Evolutionary conservation across 495 filamentous ascomycete species (phyloP).

Genomic region (Rostrohypoxylon terebratum): DNA sequence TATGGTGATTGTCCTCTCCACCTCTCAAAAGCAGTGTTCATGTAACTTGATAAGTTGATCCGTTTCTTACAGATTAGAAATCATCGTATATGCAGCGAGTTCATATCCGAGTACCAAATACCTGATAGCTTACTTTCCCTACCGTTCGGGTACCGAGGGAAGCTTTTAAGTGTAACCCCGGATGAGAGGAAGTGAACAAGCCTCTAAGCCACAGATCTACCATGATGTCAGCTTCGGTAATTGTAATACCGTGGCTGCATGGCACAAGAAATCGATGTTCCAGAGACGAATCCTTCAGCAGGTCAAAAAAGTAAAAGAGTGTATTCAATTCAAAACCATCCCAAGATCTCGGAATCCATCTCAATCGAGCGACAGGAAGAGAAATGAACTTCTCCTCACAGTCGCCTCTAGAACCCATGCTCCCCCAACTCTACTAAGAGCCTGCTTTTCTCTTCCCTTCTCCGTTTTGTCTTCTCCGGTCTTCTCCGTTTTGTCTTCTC

Average conservation of each 20-base stretch:
- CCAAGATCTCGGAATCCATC: slow-evolving; percentile 2
- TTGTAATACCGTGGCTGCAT: too few relatives aligned
- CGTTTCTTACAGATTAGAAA: background rate
- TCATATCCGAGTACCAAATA: background rate
- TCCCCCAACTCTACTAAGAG: slow-evolving; percentile 9
- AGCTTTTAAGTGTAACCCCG: background rate
- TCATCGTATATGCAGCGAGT: background rate
- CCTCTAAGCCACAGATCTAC: background rate
- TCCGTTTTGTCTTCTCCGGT: slow-evolving; percentile 15
- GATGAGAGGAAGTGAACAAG: background rate
- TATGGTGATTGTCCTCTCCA: background rate
- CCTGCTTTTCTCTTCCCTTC: slow-evolving; percentile 9
- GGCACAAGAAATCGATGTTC: background rate
- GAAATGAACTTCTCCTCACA: background rate
- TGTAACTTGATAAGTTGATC: background rate
- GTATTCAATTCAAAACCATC: slow-evolving; percentile 12
- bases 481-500: slow-evolving; percentile 15
- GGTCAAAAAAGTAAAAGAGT: slow-evolving; percentile 1
- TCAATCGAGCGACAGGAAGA: background rate
- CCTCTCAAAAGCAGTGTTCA: background rate
- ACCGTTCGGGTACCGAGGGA: background rate
- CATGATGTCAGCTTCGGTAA: too few relatives aligned
- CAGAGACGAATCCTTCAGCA: background rate
- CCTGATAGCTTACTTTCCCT: background rate
- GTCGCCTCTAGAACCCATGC: background rate